Evolutionary conservation across 257 asterid species (phyloP).

Genomic region (Capsicum chinense): DNA sequence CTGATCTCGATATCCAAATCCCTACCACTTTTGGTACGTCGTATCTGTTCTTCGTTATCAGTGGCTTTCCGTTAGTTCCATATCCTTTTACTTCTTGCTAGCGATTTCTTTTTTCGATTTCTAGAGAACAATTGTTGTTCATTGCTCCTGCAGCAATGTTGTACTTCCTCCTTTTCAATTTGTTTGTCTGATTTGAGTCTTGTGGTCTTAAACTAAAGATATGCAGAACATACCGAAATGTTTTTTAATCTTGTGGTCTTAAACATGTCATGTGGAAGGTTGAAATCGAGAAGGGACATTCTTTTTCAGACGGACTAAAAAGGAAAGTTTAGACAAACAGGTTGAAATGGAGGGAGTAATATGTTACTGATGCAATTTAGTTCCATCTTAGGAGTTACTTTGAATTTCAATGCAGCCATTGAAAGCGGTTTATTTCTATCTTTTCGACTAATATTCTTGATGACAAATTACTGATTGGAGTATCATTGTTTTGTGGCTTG

Average conservation of each 20-base stretch:
- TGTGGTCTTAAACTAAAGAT: too few species aligned
- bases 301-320: background rate
- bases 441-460: background rate
- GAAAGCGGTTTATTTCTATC: background rate
- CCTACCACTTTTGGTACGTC: conserved; percentile 31
- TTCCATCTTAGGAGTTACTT: background rate
- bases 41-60: background rate
- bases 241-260: background rate
- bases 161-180: too few species aligned
- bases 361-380: background rate
- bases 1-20: conserved; percentile 28
- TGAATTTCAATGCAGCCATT: background rate
- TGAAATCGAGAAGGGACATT: background rate
- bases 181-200: too few species aligned
- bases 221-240: too few species aligned
- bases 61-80: background rate
- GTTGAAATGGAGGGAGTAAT: background rate
- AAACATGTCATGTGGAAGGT: background rate
- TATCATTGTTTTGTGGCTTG: background rate
- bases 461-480: background rate
- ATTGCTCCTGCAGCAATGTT: too few species aligned
- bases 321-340: background rate
- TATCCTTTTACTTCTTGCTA: background rate
- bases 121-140: too few species aligned
- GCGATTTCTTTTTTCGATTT: too few species aligned